Evolutionary conservation across 2,329 filamentous ascomycete species (phyloP), one percentile per base, ranked within the genome.

Genomic region (Neonectria faginata): DNA sequence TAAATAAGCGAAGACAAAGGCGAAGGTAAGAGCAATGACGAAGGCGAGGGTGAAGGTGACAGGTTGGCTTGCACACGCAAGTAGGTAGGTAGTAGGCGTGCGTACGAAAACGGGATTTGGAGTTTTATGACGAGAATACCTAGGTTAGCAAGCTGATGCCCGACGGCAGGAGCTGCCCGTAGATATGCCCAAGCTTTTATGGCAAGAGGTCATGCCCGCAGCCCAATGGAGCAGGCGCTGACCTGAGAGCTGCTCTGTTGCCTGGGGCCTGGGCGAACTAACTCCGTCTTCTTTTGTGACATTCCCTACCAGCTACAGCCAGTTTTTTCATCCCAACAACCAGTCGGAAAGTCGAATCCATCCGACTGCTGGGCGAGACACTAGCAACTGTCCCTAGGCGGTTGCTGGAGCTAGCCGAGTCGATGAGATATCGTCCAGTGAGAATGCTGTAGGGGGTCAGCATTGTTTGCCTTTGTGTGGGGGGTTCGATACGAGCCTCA

Each of bases 401-500:
- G 14, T 42, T 33, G 27, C 48, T 20, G 14, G 44, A 50, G 12
- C 14, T 33, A 8, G 41, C 4, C 14, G 22, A 57, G 20, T 25
- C 14, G 22, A n/a, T 11, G 12, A 5, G 27, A 22, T 33, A 53
- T 31, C 10, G 33, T 45, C 59, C 63, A 65, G 45, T 65, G 44
- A 56, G 54, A 22, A 36, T 44, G 54, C 27, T 58, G 16, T 12
- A 44, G 33, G 58, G 51, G 16, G 41, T 47, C 44, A 47, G 50
- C 50, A 45, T 41, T 41, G 12, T 12, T n/a, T 51, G 63, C 55
- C 54, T 58, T 41, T 51, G 14, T 55, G 50, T 42, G 54, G 53
- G 60, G 42, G 22, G 29, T 41, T 51, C n/a, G 36, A 60, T 33
- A 33, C 25, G 64, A 48, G 52, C 60, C 57, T 42, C 31, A 20